Evolutionary conservation across 73 alveolate genomes (phyloP).

Genomic region (Tetrahymena thermophila): DNA sequence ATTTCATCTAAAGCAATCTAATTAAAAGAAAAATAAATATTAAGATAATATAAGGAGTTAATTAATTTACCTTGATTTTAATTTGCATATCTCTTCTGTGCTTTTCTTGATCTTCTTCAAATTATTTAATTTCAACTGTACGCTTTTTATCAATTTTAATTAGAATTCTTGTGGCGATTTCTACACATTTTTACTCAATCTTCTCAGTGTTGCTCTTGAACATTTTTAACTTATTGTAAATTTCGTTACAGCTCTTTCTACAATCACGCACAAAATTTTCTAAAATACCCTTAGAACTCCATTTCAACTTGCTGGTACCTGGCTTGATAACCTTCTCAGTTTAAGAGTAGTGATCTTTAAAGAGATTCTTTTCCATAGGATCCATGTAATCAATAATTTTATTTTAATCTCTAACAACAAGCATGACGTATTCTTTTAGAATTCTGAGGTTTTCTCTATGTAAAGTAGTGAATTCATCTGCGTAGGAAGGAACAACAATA

Average conservation of each 20-base stretch:
- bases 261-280: constrained; percentile 69
- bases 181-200: constrained; percentile 64
- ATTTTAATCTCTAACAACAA: constrained; percentile 84
- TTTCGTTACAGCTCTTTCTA: constrained; percentile 73
- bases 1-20: constrained; percentile 57
- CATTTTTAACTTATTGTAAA: constrained; percentile 67
- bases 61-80: background rate
- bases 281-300: constrained; percentile 67
- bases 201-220: constrained; percentile 65
- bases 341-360: constrained; percentile 65
- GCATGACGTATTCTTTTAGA: constrained; percentile 79
- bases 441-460: constrained; percentile 73
- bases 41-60: background rate
- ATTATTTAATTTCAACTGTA: constrained; percentile 54
- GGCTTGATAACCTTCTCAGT: constrained; percentile 68
- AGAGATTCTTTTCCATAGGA: constrained; percentile 60
- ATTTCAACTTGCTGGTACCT: constrained; percentile 60
- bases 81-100: constrained; percentile 49
- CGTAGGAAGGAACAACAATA: constrained; percentile 56
- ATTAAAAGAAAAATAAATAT: background rate
- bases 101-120: constrained; percentile 68
- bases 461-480: constrained; percentile 46
- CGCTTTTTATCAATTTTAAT: constrained; percentile 60
- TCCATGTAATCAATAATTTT: constrained; percentile 67
- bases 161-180: constrained; percentile 52